Percentiles rank a stretch among this genome's conserved stretches.
Evolutionary conservation across 2,329 filamentous ascomycete species (phyloP).

Genomic region (Paraphoma sp.): DNA sequence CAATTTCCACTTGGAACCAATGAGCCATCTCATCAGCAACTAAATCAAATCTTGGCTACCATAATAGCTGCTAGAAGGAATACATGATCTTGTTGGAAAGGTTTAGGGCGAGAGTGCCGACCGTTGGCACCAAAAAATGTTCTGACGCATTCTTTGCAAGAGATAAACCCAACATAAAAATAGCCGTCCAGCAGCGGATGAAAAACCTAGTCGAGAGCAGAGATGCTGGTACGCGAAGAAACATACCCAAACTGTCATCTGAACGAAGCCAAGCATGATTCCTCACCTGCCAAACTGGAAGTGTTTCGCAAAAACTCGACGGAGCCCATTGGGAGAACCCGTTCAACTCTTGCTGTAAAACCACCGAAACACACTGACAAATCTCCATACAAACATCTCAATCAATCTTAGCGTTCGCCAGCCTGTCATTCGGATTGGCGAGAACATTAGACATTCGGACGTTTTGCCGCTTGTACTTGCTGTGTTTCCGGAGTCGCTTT

Average conservation of each 20-base stretch:
- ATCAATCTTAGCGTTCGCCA: constrained; percentile 79
- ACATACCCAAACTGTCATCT: constrained; percentile 26
- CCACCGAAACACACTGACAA: constrained; percentile 41
- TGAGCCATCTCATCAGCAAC: neutral
- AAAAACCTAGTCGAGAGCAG: constrained; percentile 12
- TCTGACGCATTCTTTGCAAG: constrained; percentile 27
- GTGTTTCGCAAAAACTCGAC: constrained; percentile 38
- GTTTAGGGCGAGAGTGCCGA: constrained; percentile 6
- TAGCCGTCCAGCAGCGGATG: constrained; percentile 19
- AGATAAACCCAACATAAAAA: constrained; percentile 16
- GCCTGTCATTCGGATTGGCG: constrained; percentile 69
- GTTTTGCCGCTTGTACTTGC: constrained; percentile 75
- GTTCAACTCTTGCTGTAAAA: constrained; percentile 13
- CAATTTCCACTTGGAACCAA: constrained; percentile 5
- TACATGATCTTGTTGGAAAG: neutral
- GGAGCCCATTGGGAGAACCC: constrained; percentile 15
- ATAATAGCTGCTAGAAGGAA: neutral
- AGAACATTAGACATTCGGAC: constrained; percentile 83
- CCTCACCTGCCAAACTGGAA: constrained; percentile 36
- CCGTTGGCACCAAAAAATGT: constrained; percentile 5
- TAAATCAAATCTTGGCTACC: neutral
- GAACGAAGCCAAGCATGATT: constrained; percentile 27
- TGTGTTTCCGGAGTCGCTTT: constrained; percentile 86
- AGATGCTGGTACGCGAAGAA: constrained; percentile 17
- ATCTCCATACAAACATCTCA: constrained; percentile 48